These are phyloP conservation scores for Aspergillus novofumigatus DNA, from an alignment of 2,329 filamentous ascomycete genomes.

Conservation along the genomic window DNA sequence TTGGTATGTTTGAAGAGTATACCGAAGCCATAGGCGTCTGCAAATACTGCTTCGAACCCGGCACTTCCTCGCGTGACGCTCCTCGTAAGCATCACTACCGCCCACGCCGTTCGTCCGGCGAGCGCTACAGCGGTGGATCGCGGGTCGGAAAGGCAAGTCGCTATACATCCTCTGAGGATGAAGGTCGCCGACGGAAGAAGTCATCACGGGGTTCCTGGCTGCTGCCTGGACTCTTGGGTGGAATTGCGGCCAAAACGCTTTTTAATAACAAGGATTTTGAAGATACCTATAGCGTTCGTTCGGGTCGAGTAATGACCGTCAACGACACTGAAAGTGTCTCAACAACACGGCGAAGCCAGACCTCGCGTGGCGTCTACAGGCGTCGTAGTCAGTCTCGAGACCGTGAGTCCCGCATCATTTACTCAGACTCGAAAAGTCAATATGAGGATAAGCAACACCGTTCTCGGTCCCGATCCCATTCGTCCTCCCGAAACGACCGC, in stretches of 20 bases:
- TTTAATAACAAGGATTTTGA: conserved; percentile 54
- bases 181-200: conserved; percentile 43
- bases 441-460: conserved; percentile 25
- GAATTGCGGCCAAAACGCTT: conserved; percentile 53
- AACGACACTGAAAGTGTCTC: conserved; percentile 24
- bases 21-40: conserved; percentile 64
- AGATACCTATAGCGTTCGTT: conserved; percentile 57
- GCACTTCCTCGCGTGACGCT: conserved; percentile 52
- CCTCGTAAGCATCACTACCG: conserved; percentile 59
- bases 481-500: conserved; percentile 25
- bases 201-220: conserved; percentile 48
- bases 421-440: conserved; percentile 21
- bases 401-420: conserved; percentile 26
- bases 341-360: conserved; percentile 36
- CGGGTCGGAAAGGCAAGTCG: conserved; percentile 59
- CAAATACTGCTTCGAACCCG: conserved; percentile 61
- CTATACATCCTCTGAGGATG: conserved; percentile 52
- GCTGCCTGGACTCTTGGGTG: conserved; percentile 53
- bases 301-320: conserved; percentile 41
- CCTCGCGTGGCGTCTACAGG: conserved; percentile 39
- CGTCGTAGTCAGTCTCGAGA: conserved; percentile 33
- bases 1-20: conserved; percentile 63
- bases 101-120: conserved; percentile 41
- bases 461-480: conserved; percentile 40
- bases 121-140: conserved; percentile 39